These are phyloP conservation scores for Diddensiella transvaalensis DNA, from an alignment of 805 yeast genomes.

Conservation along the genomic window DNA sequence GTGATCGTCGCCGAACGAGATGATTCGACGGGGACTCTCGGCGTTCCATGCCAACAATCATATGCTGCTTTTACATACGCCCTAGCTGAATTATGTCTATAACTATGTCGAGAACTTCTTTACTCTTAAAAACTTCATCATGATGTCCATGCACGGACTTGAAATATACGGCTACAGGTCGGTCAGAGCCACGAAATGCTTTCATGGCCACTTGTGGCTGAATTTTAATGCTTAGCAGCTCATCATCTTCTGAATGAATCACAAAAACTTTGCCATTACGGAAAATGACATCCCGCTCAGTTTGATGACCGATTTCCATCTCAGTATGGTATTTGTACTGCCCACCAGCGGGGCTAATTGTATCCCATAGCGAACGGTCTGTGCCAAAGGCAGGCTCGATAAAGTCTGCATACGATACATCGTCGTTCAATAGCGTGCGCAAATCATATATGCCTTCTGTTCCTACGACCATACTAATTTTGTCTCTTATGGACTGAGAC, in stretches of 20 bases:
- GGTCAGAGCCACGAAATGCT: constrained; percentile 16
- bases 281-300: constrained; percentile 1
- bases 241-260: constrained; percentile 65
- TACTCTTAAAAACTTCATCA: constrained; percentile 55
- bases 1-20: too few relatives aligned
- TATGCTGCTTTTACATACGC: too few relatives aligned
- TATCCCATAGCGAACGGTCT: constrained; percentile 27
- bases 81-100: too few relatives aligned
- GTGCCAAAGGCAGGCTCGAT: constrained; percentile 55
- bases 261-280: constrained; percentile 35
- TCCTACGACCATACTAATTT: constrained; percentile 17
- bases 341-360: constrained; percentile 23
- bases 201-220: constrained; percentile 12
- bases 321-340: neutral
- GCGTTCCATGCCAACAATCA: too few relatives aligned
- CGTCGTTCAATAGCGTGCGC: constrained; percentile 49
- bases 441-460: constrained; percentile 73
- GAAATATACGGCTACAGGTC: constrained; percentile 34
- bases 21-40: too few relatives aligned
- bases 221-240: constrained; percentile 45
- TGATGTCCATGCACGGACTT: constrained; percentile 46
- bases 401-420: constrained; percentile 55
- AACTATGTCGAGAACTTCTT: constrained; percentile 36
- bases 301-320: neutral
- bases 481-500: neutral